phyloP scores from a whole-genome alignment of 768 basidiomycete species.

The Sporobolomyces phaffii region DNA sequence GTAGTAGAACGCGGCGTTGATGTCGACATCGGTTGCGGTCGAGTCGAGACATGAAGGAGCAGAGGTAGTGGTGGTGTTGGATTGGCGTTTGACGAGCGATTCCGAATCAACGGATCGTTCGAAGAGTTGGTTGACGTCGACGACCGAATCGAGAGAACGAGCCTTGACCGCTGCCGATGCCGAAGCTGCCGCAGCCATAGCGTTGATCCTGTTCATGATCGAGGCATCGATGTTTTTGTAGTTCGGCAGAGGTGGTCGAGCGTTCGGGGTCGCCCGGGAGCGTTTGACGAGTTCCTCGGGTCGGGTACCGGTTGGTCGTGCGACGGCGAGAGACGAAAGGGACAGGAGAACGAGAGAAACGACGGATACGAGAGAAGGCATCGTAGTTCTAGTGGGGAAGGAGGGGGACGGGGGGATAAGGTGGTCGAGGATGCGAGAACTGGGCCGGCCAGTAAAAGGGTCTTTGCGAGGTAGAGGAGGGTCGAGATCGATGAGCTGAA shows the following conservation, averaged over 20 bases:
- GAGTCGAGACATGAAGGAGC: slow-evolving; percentile 37
- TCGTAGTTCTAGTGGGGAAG: neutral
- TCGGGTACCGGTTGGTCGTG: slow-evolving; percentile 3
- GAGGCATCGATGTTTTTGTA: slow-evolving; percentile 9
- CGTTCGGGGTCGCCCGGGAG: neutral
- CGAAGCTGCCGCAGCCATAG: slow-evolving; percentile 13
- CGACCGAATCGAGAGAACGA: slow-evolving; percentile 15
- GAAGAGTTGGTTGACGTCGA: slow-evolving; percentile 16
- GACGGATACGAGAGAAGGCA: slow-evolving; percentile 22
- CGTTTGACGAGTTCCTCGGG: slow-evolving; percentile 5
- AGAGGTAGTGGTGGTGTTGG: neutral
- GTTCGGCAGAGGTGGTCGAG: slow-evolving; percentile 5
- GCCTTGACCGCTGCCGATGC: slow-evolving; percentile 26
- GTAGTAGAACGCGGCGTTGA: slow-evolving; percentile 15
- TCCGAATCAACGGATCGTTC: slow-evolving; percentile 12
- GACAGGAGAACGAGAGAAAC: slow-evolving; percentile 19
- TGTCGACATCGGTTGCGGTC: slow-evolving; percentile 10
- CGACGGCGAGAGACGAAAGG: slow-evolving; percentile 17
- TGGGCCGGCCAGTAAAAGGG: slow-evolving; percentile 7
- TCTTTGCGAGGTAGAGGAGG: neutral
- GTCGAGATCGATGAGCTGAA: neutral
- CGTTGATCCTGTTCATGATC: neutral
- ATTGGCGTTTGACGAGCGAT: slow-evolving; percentile 1
- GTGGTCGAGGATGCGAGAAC: neutral
- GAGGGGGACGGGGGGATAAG: neutral